A percentile compares a stretch with the other conserved stretches of the same genome.
These are phyloP conservation scores for Stagonosporopsis chrysanthemi DNA, from an alignment of 2,329 filamentous ascomycete species.

Conservation along the genomic window DNA sequence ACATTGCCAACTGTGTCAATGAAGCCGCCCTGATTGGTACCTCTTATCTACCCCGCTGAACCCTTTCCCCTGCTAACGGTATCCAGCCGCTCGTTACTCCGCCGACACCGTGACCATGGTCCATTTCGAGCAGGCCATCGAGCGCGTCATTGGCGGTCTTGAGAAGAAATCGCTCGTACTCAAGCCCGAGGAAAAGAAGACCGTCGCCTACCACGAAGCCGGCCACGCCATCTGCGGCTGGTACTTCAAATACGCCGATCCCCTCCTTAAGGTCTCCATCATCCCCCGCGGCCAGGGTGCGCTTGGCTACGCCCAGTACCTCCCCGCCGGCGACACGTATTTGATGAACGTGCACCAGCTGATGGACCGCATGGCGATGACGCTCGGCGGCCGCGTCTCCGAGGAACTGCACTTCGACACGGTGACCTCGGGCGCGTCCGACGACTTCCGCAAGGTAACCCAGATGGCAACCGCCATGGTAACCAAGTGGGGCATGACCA, in stretches of 20 bases:
- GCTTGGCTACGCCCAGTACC: conserved; percentile 94
- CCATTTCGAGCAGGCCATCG: conserved; percentile 97
- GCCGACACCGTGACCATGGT: conserved; percentile 83
- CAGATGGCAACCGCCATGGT: conserved; percentile 97
- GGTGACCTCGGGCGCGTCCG: conserved; percentile 91
- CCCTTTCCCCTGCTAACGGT: conserved; percentile 56
- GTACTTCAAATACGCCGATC: conserved; percentile 97
- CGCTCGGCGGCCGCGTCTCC: conserved; percentile 89
- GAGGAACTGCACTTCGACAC: conserved; percentile 98
- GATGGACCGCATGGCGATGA: conserved; percentile 99
- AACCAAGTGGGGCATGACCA: conserved; percentile 98
- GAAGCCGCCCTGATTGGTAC: conserved; percentile 96
- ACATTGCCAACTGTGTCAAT: conserved; percentile 98
- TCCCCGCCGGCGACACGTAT: conserved; percentile 91
- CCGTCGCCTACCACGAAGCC: conserved; percentile 97
- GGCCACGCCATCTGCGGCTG: conserved; percentile 98
- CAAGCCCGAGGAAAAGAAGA: conserved; percentile 90
- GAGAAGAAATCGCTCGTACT: conserved; percentile 98
- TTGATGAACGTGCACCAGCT: conserved; percentile 95
- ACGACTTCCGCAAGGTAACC: conserved; percentile 99
- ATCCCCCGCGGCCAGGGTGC: conserved; percentile 95
- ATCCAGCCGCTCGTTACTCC: conserved; percentile 78
- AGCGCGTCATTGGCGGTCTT: conserved; percentile 93
- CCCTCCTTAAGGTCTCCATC: conserved; percentile 96
- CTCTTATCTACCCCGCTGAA: too few species aligned